Evolutionary conservation across 306 rosid genomes (phyloP).

Genomic region (Vigna mungo): DNA sequence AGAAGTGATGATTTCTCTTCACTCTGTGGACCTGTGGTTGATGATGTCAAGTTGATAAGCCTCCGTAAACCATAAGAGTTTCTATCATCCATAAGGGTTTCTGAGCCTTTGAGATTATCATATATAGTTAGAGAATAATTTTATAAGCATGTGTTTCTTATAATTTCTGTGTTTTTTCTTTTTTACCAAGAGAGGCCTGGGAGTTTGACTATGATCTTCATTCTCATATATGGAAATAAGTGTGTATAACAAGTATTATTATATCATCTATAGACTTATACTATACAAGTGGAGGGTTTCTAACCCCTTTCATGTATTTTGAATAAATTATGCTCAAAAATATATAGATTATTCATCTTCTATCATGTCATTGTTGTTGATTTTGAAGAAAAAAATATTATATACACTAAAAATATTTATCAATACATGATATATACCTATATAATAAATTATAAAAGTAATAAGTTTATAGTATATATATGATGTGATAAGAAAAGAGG

Average conservation of each 20-base stretch:
- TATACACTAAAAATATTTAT: too few species aligned
- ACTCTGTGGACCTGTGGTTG: slow-evolving; percentile 94
- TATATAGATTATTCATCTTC: background rate
- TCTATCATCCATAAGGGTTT: slow-evolving; percentile 2
- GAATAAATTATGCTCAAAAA: slow-evolving; percentile 19
- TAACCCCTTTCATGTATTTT: background rate
- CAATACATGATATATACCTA: too few species aligned
- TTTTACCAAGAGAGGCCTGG: slow-evolving; percentile 9
- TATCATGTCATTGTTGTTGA: background rate
- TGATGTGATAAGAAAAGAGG: too few species aligned
- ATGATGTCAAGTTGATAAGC: slow-evolving; percentile 80
- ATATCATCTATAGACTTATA: slow-evolving; percentile 28
- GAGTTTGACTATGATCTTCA: slow-evolving; percentile 18
- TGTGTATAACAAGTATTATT: slow-evolving; percentile 24
- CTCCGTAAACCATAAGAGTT: slow-evolving; percentile 56
- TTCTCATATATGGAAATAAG: slow-evolving; percentile 7
- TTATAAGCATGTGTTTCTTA: background rate
- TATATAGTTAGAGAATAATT: slow-evolving; percentile 22
- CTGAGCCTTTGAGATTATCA: background rate
- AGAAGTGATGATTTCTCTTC: slow-evolving; percentile 95
- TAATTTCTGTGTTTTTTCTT: background rate
- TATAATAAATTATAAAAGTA: too few species aligned
- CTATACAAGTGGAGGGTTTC: slow-evolving; percentile 6
- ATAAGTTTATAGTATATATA: too few species aligned
- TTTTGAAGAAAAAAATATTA: too few species aligned